A percentile compares a stretch with the other conserved stretches of the same genome.
Evolutionary conservation across 169 alveolate genomes (phyloP).

Genomic region (Eimeria necatrix): DNA sequence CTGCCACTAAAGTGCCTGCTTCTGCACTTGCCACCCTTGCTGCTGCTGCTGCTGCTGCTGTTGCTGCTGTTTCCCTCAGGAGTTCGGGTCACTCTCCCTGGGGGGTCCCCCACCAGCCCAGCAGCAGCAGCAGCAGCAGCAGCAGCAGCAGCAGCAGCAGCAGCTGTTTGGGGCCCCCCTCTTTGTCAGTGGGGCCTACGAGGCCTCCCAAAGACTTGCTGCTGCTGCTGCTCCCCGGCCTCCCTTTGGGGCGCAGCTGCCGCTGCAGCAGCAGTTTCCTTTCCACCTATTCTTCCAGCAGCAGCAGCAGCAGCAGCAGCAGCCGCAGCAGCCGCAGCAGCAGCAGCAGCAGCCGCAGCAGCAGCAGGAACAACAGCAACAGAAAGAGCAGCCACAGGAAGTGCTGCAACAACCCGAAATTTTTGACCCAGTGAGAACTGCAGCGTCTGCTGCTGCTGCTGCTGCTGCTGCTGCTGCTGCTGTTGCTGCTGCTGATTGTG

Average conservation of each 20-base stretch:
- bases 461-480: background rate
- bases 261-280: background rate
- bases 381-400: background rate
- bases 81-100: background rate
- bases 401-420: background rate
- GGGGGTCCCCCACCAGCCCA: slow-evolving; percentile 3
- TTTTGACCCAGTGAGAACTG: background rate
- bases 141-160: background rate
- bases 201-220: background rate
- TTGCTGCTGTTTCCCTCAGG: background rate
- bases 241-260: background rate
- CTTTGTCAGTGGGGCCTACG: background rate
- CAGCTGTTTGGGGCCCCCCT: background rate
- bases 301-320: slow-evolving; percentile 1
- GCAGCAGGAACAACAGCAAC: background rate
- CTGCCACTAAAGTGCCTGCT: too few relatives aligned
- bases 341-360: slow-evolving; percentile 17
- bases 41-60: background rate
- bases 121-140: slow-evolving; percentile 28
- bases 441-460: too few relatives aligned
- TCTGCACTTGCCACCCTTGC: too few relatives aligned
- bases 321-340: background rate
- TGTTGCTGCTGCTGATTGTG: background rate
- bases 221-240: background rate
- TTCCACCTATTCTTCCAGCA: background rate